These are phyloP conservation scores for Ambrosia artemisiifolia DNA, from an alignment of 129 eudicot species.

Conservation along the genomic window DNA sequence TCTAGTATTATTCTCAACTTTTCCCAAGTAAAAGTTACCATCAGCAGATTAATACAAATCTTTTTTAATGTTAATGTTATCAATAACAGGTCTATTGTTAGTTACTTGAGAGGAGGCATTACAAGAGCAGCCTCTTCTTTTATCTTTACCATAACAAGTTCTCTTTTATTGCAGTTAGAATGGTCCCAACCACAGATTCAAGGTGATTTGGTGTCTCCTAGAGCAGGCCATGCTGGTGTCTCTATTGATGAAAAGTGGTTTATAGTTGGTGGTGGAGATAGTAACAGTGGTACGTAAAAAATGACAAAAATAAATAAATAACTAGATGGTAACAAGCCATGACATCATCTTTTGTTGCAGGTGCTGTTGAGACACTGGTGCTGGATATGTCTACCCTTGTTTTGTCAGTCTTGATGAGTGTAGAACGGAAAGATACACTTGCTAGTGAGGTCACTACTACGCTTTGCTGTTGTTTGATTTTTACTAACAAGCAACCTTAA, in stretches of 20 bases:
- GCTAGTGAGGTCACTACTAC: conserved; percentile 80
- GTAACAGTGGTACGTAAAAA: conserved; percentile 55
- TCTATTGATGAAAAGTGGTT: conserved; percentile 76
- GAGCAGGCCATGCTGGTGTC: conserved; percentile 95
- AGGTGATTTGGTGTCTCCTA: conserved; percentile 75
- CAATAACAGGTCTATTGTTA: not conserved
- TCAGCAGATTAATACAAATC: conserved; percentile 1
- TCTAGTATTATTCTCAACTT: not conserved
- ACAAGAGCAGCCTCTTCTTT: not conserved
- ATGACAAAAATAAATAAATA: not conserved
- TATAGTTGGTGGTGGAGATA: conserved; percentile 99
- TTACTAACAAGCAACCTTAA: not conserved
- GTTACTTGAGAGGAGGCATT: conserved; percentile 7
- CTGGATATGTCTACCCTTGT: conserved; percentile 77
- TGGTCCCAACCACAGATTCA: conserved; percentile 94
- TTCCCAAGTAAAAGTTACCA: conserved; percentile 1
- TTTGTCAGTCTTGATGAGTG: conserved; percentile 59
- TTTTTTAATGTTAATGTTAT: not conserved
- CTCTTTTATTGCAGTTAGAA: conserved; percentile 59
- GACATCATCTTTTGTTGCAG: conserved; percentile 41
- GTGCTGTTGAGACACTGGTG: conserved; percentile 78
- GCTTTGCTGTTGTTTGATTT: conserved; percentile 2
- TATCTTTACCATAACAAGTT: conserved; percentile 16
- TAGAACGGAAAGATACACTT: conserved; percentile 74
- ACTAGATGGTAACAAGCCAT: conserved; percentile 19